Conservation (phyloP, 2,329 filamentous ascomycete genomes). For the Chaetomium sp. region DNA sequence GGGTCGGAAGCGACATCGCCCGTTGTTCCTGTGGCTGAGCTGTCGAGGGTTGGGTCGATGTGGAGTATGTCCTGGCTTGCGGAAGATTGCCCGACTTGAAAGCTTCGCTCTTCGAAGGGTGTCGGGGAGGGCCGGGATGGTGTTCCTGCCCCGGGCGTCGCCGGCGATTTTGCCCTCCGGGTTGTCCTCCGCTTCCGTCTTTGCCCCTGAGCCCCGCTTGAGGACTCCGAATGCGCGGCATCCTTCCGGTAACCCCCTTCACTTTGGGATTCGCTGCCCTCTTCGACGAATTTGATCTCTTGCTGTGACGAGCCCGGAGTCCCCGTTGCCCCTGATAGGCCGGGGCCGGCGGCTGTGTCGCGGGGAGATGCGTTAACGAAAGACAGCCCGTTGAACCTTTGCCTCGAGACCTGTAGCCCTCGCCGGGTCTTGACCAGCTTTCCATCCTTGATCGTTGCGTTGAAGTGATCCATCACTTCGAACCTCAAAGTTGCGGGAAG, state of each 20-base stretch:
- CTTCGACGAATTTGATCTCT: slow-evolving; percentile 38
- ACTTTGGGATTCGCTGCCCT: slow-evolving; percentile 20
- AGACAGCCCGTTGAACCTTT: slow-evolving; percentile 44
- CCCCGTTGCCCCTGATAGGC: slow-evolving; percentile 17
- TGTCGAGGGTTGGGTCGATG: background rate
- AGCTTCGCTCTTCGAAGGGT: slow-evolving; percentile 8
- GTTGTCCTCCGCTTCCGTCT: slow-evolving; percentile 23
- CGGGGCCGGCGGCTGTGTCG: slow-evolving; percentile 13
- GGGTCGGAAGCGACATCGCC: background rate
- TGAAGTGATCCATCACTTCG: slow-evolving; percentile 44
- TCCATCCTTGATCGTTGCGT: slow-evolving; percentile 43
- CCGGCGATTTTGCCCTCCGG: slow-evolving; percentile 19
- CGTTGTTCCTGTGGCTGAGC: background rate
- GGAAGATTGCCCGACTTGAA: background rate
- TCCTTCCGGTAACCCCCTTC: slow-evolving; percentile 14
- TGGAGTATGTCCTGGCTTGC: background rate
- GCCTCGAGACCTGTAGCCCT: slow-evolving; percentile 46
- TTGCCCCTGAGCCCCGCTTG: slow-evolving; percentile 18
- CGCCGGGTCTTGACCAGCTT: slow-evolving; percentile 44
- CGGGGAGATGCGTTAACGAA: slow-evolving; percentile 44
- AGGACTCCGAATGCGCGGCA: background rate
- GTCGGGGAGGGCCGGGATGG: slow-evolving; percentile 14
- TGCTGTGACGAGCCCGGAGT: slow-evolving; percentile 28
- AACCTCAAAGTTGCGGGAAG: background rate
- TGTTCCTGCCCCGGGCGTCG: slow-evolving; percentile 14